Base-by-base conservation (phyloP, 1,139 yeast genomes). In the Wickerhamiella infanticola region DNA sequence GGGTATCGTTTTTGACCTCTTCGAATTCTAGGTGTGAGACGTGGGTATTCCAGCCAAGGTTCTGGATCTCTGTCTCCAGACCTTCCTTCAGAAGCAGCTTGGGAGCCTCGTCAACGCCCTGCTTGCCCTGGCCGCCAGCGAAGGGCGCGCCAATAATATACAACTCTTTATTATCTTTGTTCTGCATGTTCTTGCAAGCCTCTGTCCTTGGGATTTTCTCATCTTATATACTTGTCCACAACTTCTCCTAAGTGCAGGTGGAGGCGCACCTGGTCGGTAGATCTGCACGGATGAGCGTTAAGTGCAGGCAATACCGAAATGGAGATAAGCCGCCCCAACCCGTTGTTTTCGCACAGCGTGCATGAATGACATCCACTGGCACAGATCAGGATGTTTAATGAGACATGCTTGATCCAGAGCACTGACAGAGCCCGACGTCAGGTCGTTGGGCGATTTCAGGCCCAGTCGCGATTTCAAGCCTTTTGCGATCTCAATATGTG, bases 91-190 rank as follows among this genome's bases (percentile, higher is more conserved):
- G 63, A 52, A 88, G 70, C 61, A 75, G 80, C 51, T 79, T 75
- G n/a, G 98, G 97, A 29, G 96, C 98, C 48, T 78, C 74, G 58
- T 88, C 97, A 38, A 88, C 96, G 47, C 98, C 98, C 35, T 80
- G 75, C 58, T 83, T 82, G 45, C 88, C 93, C 64, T 88, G 98
- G 49, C 98, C 98, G n/a, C 96, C 97, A 36, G 88, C 78, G 62
- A 86, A 86, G 45, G 96, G 95, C 0, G 95, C 95, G 27, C 79
- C 70, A 53, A 86, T 75, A 47, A 86, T 46, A 8, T 44, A 45
- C 3, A 42, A 43, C 3, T 38, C 33, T 24, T 25, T 25, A 4
- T 38, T 9, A 36, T 18, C 18, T 24, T 37, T 24, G 27, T 37
- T 37, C 9, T 38, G 24, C 26, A 33, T 36, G 37, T 13, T 31